These are phyloP conservation scores for Sclerotinia glacialis DNA, from an alignment of 2,329 filamentous ascomycete species.

Conservation along the genomic window DNA sequence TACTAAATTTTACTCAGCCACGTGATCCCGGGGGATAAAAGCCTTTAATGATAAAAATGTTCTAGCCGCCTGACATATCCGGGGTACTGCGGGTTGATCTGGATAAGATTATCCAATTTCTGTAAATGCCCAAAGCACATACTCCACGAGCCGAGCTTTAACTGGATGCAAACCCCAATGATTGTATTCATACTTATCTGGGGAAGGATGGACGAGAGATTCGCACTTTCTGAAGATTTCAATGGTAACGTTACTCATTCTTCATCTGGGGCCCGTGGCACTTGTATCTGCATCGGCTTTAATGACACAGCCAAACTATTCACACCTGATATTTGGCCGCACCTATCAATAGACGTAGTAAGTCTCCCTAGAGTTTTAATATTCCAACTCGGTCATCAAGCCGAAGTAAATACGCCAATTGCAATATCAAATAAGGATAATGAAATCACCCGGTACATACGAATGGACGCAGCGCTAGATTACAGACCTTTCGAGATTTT, in stretches of 20 bases:
- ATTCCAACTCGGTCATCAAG: neutral
- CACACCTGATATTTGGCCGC: neutral
- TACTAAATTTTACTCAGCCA: neutral
- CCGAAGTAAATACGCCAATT: too few relatives aligned
- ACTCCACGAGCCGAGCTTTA: neutral
- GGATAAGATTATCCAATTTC: neutral
- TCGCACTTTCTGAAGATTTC: neutral
- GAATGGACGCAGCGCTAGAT: too few relatives aligned
- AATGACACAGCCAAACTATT: neutral
- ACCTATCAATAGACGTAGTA: neutral
- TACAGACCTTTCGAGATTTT: too few relatives aligned
- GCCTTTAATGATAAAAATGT: neutral
- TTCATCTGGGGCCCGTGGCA: too few relatives aligned
- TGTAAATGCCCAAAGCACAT: neutral
- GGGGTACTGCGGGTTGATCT: neutral
- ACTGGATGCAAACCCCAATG: neutral
- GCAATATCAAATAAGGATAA: neutral
- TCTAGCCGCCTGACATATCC: constrained; percentile 2
- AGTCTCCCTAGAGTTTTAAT: neutral
- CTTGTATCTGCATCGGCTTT: neutral
- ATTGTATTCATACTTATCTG: neutral
- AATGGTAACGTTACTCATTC: neutral
- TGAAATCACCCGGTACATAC: neutral
- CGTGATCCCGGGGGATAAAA: neutral
- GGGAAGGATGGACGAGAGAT: too few relatives aligned